A percentile compares a stretch with the other conserved stretches of the same genome.
Evolutionary conservation across 2,329 filamentous ascomycete genomes (phyloP).

Genomic region (Cladophialophora carrionii): DNA sequence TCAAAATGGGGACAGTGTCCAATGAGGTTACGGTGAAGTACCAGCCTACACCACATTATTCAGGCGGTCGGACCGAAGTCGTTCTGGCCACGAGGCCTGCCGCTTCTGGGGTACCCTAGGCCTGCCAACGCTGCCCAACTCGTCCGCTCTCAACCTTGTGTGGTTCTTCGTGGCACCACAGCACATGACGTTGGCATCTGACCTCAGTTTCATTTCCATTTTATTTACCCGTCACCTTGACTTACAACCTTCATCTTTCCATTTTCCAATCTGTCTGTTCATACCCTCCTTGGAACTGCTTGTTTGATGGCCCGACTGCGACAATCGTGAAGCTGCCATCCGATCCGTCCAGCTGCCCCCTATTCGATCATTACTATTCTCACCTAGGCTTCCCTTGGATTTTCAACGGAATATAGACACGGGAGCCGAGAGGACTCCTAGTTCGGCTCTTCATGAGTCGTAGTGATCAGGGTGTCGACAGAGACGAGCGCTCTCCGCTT

Average conservation of each 20-base stretch:
- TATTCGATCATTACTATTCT: not conserved
- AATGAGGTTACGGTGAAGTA: not conserved
- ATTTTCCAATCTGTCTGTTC: not conserved
- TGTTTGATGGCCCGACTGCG: not conserved
- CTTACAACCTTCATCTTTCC: not conserved
- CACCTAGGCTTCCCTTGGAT: not conserved
- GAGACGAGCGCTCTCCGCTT: constrained; percentile 37
- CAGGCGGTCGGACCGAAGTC: not conserved
- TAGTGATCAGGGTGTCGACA: constrained; percentile 28
- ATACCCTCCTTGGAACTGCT: constrained; percentile 4
- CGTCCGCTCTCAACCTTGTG: not conserved
- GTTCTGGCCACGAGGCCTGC: not conserved
- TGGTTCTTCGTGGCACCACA: not conserved
- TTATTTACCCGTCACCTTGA: not conserved
- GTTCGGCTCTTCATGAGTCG: constrained; percentile 29
- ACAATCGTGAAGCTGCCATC: not conserved
- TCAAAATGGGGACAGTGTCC: not conserved
- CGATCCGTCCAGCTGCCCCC: not conserved
- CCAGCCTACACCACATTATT: not conserved
- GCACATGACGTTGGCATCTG: constrained; percentile 6
- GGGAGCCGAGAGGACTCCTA: not conserved
- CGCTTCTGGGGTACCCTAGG: no score
- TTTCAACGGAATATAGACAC: not conserved
- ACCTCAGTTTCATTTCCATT: not conserved
- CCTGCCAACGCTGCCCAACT: not conserved